Base-by-base conservation (phyloP, 306 rosid species). In the Acmispon strigosus region DNA sequence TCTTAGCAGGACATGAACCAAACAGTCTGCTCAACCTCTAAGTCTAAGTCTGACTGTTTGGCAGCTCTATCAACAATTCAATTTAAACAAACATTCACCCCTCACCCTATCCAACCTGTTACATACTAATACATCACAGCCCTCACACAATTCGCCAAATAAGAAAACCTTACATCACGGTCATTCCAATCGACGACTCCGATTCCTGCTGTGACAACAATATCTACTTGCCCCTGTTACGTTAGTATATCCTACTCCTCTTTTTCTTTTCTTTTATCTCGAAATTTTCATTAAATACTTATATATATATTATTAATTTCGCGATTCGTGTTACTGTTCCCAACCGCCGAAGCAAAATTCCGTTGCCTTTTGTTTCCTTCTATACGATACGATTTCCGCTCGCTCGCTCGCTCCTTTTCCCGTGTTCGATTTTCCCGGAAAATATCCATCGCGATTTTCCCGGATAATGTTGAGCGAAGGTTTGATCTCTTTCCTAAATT, bases 281-380 rank as follows among this genome's bases (percentile, higher is more conserved):
- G 5, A 4, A 1, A 65, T 63, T 27, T 19, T 13, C n/a, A n/a
- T n/a, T 6, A 61, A 24, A 59, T n/a, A n/a, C n/a, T n/a, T n/a
- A 68, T 6, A 64, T 43, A 32, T 32, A 5, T 32, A 32, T 22
- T 5, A 32, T 6, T 17, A 17, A 45, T 45, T n/a, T 50, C 48
- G 9, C 9, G 37, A 59, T 41, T 52, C 10, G 37, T 29, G 70
- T 77, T 76, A 32, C 37, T 32, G 37, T 32, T 79, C 34, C 85
- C 82, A 79, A 83, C 85, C 8, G 84, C 80, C 79, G 64, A 83
- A 78, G 86, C 82, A 77, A 80, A 62, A 70, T 45, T 68, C 65
- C 51, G 73, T 76, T 67, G 52, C 66, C 45, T 62, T 37, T 27
- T 49, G 24, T 73, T 39, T 54, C 15, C 27, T 18, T 39, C 4